phyloP scores from a whole-genome alignment of 192 early-diverging fungal genomes.

The Thamnidium elegans region DNA sequence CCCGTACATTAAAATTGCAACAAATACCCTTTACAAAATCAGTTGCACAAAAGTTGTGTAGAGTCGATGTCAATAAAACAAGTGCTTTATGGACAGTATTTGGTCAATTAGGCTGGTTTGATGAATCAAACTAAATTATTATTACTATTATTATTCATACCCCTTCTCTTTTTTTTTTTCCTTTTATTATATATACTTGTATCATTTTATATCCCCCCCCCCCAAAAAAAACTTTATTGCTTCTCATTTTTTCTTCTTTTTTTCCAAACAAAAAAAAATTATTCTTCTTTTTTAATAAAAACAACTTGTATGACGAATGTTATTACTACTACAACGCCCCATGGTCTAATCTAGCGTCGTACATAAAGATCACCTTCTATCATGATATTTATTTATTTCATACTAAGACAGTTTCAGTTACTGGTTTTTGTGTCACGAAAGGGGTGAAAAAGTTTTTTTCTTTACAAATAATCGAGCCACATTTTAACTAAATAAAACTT shows the following conservation, averaged over 20 bases:
- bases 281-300: neutral
- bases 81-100: slow-evolving; percentile 88
- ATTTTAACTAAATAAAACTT: too few relatives aligned
- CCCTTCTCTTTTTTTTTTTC: neutral
- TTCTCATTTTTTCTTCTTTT: neutral
- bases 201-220: slow-evolving; percentile 6
- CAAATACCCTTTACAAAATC: slow-evolving; percentile 74
- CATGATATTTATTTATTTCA: too few relatives aligned
- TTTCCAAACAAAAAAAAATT: neutral
- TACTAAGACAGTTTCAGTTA: too few relatives aligned
- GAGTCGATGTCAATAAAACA: slow-evolving; percentile 94
- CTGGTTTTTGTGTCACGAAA: too few relatives aligned
- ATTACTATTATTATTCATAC: neutral
- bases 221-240: slow-evolving; percentile 10
- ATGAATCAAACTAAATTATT: slow-evolving; percentile 10
- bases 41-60: slow-evolving; percentile 86
- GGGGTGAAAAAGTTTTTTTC: too few relatives aligned
- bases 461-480: too few relatives aligned
- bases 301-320: too few relatives aligned
- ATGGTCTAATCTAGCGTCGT: too few relatives aligned
- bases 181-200: slow-evolving; percentile 1
- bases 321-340: too few relatives aligned
- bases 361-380: too few relatives aligned
- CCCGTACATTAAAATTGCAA: slow-evolving; percentile 38
- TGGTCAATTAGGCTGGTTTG: slow-evolving; percentile 81